A percentile compares a stretch with the other conserved stretches of the same genome.
Evolutionary conservation across 2,329 filamentous ascomycete genomes (phyloP).

Genomic region (Cercospora zeina): DNA sequence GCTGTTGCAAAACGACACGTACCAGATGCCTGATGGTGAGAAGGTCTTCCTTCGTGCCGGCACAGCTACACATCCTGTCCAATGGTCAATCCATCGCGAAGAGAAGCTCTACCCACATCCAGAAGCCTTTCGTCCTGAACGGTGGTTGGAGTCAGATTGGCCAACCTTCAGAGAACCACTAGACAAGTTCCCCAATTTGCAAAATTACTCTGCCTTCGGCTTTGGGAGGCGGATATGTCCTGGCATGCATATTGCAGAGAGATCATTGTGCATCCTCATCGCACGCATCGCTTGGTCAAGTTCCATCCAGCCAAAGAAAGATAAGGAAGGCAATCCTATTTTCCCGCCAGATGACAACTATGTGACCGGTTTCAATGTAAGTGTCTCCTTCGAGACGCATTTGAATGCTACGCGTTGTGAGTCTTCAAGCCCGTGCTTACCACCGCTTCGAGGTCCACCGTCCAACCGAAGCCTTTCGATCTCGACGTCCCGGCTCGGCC

Average conservation of each 20-base stretch:
- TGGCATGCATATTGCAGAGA: conserved; percentile 46
- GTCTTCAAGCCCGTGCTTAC: neutral
- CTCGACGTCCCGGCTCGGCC: conserved; percentile 1
- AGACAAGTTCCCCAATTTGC: conserved; percentile 54
- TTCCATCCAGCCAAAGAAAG: conserved; percentile 25
- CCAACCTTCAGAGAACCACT: conserved; percentile 57
- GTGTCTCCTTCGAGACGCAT: neutral
- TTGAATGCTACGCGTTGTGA: neutral
- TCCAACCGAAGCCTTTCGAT: conserved; percentile 17
- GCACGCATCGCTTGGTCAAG: conserved; percentile 32
- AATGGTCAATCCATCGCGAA: conserved; percentile 39
- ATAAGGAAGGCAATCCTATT: conserved; percentile 22
- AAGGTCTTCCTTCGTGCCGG: conserved; percentile 59
- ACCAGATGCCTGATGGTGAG: conserved; percentile 43
- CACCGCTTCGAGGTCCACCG: neutral
- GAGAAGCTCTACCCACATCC: conserved; percentile 16
- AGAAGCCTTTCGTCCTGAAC: conserved; percentile 45
- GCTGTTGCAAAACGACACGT: conserved; percentile 50
- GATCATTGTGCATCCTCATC: conserved; percentile 43
- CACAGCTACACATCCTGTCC: conserved; percentile 47
- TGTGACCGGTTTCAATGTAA: conserved; percentile 26
- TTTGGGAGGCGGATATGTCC: conserved; percentile 55
- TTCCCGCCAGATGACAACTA: conserved; percentile 28
- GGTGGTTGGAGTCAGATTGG: conserved; percentile 55
- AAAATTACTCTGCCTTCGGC: conserved; percentile 57